A percentile compares a stretch with the other conserved stretches of the same genome.
phyloP scores from a whole-genome alignment of 2,329 filamentous ascomycete genomes.

The Penicillium hordei region DNA sequence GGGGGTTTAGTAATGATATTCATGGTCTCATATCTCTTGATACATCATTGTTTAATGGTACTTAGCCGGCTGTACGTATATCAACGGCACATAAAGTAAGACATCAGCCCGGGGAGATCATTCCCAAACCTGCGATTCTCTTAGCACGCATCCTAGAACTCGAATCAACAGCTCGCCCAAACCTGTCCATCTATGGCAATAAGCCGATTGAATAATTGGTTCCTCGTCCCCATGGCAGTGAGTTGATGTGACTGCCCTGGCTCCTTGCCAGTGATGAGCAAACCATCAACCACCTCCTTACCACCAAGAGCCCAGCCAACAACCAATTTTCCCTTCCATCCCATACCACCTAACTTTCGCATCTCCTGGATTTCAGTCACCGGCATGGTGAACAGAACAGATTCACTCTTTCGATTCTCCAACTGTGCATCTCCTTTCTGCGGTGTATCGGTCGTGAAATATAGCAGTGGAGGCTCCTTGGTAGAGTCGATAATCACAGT shows the following conservation, averaged over 20 bases:
- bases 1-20: background rate
- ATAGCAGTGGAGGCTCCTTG: slow-evolving; percentile 46
- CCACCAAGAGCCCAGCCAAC: slow-evolving; percentile 74
- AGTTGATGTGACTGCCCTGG: slow-evolving; percentile 57
- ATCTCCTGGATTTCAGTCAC: slow-evolving; percentile 70
- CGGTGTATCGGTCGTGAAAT: slow-evolving; percentile 56
- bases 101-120: slow-evolving; percentile 3
- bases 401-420: slow-evolving; percentile 48
- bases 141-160: slow-evolving; percentile 19
- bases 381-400: slow-evolving; percentile 66
- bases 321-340: slow-evolving; percentile 80
- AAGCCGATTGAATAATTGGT: slow-evolving; percentile 79
- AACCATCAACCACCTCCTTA: slow-evolving; percentile 70
- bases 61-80: background rate
- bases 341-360: slow-evolving; percentile 75
- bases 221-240: slow-evolving; percentile 69
- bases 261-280: slow-evolving; percentile 62
- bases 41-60: background rate
- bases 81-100: background rate
- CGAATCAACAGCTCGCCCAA: slow-evolving; percentile 70
- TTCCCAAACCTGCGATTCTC: slow-evolving; percentile 26
- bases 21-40: background rate
- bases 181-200: slow-evolving; percentile 76
- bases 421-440: slow-evolving; percentile 45
- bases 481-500: slow-evolving; percentile 61